These are phyloP conservation scores for Colletotrichum agaves DNA, from an alignment of 2,329 filamentous ascomycete genomes.

Conservation along the genomic window DNA sequence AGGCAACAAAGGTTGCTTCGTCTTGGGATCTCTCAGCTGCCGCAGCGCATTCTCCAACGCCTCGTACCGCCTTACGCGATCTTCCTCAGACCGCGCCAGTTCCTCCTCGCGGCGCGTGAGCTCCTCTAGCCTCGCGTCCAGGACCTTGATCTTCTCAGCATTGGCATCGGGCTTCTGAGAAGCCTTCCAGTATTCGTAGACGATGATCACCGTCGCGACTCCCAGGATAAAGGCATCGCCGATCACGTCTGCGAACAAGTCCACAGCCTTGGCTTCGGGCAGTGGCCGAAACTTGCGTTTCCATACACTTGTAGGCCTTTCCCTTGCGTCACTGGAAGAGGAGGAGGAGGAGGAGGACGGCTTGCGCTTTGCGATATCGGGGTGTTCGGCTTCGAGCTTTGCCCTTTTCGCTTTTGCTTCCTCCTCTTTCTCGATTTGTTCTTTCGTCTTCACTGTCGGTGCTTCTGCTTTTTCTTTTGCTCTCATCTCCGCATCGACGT, in stretches of 20 bases:
- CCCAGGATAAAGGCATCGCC: constrained; percentile 72
- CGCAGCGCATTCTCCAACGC: constrained; percentile 65
- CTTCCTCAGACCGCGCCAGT: constrained; percentile 55
- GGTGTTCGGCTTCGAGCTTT: constrained; percentile 43
- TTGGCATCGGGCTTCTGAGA: constrained; percentile 70
- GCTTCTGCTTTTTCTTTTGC: constrained; percentile 72
- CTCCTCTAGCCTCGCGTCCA: constrained; percentile 60
- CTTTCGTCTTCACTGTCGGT: constrained; percentile 73
- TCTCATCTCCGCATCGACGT: constrained; percentile 65
- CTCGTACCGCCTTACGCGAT: constrained; percentile 59
- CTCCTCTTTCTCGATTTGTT: constrained; percentile 67
- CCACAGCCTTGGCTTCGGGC: constrained; percentile 73
- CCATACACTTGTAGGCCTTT: constrained; percentile 63
- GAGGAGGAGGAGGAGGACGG: neutral
- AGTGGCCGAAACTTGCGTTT: constrained; percentile 69
- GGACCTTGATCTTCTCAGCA: constrained; percentile 62
- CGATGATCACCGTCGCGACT: constrained; percentile 66
- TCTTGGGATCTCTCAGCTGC: constrained; percentile 65
- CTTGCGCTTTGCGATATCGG: constrained; percentile 13
- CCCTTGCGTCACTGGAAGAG: neutral
- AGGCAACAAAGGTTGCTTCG: constrained; percentile 64
- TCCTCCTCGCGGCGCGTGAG: constrained; percentile 62
- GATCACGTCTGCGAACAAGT: constrained; percentile 73
- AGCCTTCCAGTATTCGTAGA: constrained; percentile 71
- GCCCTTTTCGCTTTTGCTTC: constrained; percentile 53